Conservation (phyloP, 2,329 filamentous ascomycete genomes). For the Sporothrix sp. region DNA sequence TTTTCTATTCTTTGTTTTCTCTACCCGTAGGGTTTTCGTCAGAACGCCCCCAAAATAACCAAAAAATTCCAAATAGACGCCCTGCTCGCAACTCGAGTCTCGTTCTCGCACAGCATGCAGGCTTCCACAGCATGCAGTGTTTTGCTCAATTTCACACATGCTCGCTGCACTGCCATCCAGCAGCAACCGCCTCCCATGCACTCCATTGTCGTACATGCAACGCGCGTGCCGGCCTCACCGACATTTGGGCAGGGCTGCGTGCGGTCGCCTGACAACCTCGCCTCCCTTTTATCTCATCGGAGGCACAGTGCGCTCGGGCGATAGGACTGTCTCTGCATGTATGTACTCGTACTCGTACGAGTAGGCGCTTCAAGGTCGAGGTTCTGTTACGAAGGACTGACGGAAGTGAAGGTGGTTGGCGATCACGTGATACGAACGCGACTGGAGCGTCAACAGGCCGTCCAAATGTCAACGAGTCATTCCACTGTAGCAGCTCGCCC, state of each 20-base stretch:
- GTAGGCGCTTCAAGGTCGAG: neutral
- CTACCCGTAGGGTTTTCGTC: neutral
- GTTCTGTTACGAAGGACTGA: no score
- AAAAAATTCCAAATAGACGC: no score
- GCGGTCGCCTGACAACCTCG: no score
- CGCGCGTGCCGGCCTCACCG: conserved; percentile 7
- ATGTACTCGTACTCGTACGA: neutral
- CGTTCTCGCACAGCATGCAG: no score
- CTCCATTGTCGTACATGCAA: conserved; percentile 2
- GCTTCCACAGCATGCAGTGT: neutral
- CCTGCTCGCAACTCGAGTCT: no score
- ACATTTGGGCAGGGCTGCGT: neutral
- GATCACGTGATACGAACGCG: neutral
- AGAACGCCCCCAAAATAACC: no score
- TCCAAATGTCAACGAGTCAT: neutral
- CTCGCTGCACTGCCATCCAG: no score
- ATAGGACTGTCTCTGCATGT: neutral
- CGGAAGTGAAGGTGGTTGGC: neutral
- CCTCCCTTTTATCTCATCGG: no score
- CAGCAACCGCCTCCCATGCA: neutral
- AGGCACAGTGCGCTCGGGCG: neutral
- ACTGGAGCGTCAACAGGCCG: no score
- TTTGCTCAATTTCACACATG: no score
- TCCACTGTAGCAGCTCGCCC: neutral
- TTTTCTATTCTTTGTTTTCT: neutral